Evolutionary conservation across 345 rosid species (phyloP).

Genomic region (Gossypium arboreum): DNA sequence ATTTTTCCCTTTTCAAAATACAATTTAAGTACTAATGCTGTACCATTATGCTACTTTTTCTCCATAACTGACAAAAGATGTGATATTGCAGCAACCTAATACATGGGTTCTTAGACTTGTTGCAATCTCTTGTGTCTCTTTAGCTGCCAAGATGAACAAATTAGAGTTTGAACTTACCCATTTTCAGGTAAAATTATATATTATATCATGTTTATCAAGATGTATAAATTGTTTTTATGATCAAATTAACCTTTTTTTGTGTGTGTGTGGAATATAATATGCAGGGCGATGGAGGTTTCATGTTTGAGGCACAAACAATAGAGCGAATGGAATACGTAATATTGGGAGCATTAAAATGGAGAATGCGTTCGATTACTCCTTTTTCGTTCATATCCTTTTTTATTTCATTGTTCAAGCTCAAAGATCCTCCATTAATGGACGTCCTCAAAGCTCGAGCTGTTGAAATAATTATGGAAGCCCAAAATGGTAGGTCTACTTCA

Average conservation of each 20-base stretch:
- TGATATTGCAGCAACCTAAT: constrained; percentile 39
- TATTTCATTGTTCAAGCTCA: constrained; percentile 44
- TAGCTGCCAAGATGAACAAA: constrained; percentile 73
- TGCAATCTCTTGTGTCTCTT: constrained; percentile 62
- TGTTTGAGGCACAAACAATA: constrained; percentile 48
- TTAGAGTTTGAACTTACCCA: constrained; percentile 35
- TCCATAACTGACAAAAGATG: background rate
- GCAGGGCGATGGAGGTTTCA: constrained; percentile 36
- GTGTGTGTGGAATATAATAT: constrained; percentile 3
- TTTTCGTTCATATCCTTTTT: constrained; percentile 64
- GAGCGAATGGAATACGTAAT: constrained; percentile 68
- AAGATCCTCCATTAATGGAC: constrained; percentile 36
- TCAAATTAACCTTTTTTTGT: no score
- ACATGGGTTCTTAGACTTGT: constrained; percentile 65
- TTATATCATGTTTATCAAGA: background rate
- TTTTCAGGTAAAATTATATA: constrained; percentile 40
- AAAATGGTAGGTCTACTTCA: constrained; percentile 40
- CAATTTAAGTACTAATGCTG: no score
- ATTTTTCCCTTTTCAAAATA: rapidly evolving
- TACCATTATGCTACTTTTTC: no score
- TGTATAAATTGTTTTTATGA: background rate
- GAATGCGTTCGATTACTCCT: constrained; percentile 89
- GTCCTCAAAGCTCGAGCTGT: constrained; percentile 52
- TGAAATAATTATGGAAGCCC: constrained; percentile 57
- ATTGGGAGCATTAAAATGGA: constrained; percentile 76